Conservation (phyloP, 768 basidiomycete species). For the Rhodotorula diobovata region DNA sequence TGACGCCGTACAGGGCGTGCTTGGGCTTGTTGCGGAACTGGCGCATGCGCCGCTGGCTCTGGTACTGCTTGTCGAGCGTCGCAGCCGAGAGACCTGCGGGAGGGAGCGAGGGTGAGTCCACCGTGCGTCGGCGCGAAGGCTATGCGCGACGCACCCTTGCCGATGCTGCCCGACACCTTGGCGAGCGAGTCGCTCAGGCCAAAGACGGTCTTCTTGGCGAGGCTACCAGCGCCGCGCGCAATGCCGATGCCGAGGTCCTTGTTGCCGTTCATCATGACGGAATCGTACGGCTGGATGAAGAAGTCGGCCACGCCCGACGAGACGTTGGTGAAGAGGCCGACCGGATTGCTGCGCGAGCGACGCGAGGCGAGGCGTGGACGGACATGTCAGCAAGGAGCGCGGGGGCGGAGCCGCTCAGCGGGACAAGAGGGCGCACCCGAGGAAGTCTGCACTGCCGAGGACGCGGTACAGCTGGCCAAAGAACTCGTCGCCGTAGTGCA, state of each 20-base stretch:
- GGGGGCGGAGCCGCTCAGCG: conserved; percentile 32
- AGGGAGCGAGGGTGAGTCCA: no score
- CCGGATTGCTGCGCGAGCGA: conserved; percentile 62
- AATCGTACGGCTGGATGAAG: conserved; percentile 97
- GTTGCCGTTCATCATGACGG: conserved; percentile 93
- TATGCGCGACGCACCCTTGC: conserved; percentile 64
- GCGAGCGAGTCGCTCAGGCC: conserved; percentile 92
- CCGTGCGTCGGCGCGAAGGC: neutral
- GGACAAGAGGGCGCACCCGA: conserved; percentile 42
- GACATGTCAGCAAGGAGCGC: neutral
- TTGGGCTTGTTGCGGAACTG: conserved; percentile 90
- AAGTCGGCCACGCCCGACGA: conserved; percentile 96
- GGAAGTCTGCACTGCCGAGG: conserved; percentile 93
- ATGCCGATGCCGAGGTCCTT: conserved; percentile 62
- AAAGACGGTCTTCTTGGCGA: conserved; percentile 98
- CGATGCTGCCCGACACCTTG: conserved; percentile 96
- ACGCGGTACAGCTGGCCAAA: conserved; percentile 91
- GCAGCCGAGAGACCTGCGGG: conserved; percentile 81
- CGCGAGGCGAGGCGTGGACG: no score
- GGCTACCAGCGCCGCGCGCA: conserved; percentile 84
- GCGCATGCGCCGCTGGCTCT: conserved; percentile 76
- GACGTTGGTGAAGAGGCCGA: conserved; percentile 96
- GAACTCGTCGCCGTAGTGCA: conserved; percentile 91
- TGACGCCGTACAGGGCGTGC: conserved; percentile 97
- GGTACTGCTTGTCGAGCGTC: conserved; percentile 93